phyloP scores from a whole-genome alignment of 2,329 filamentous ascomycete species.

The Exophiala sp. region DNA sequence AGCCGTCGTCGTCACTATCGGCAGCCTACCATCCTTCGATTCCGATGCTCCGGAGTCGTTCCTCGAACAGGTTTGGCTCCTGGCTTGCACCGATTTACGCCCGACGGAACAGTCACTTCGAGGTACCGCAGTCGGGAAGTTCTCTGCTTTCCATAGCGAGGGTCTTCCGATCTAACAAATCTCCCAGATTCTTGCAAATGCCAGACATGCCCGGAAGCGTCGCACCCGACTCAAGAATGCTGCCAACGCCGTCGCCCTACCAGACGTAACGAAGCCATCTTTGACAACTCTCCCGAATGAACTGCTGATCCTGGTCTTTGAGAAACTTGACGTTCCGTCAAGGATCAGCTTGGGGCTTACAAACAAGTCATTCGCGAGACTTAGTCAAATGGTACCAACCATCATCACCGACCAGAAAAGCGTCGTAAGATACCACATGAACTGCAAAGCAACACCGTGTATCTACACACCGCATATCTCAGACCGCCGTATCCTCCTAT shows the following conservation, averaged over 20 bases:
- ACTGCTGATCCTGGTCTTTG: not conserved
- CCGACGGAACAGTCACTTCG: not conserved
- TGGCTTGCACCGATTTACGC: too few species aligned
- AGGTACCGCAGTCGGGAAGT: not conserved
- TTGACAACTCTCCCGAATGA: slow-evolving; percentile 1
- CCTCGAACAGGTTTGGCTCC: too few species aligned
- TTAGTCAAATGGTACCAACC: slow-evolving; percentile 1
- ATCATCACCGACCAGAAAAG: not conserved
- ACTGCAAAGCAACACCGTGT: not conserved
- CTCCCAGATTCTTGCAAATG: not conserved
- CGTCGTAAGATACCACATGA: slow-evolving; percentile 1
- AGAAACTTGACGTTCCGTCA: slow-evolving; percentile 4
- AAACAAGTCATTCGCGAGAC: not conserved
- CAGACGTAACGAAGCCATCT: not conserved
- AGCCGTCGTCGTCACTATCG: not conserved
- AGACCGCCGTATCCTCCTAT: slow-evolving; percentile 85
- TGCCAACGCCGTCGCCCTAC: too few species aligned
- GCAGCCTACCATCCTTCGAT: too few species aligned
- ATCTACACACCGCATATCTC: slow-evolving; percentile 75
- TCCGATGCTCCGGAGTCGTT: not conserved
- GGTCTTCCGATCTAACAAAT: not conserved
- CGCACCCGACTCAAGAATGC: not conserved
- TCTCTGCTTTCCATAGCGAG: not conserved
- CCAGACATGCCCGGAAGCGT: not conserved
- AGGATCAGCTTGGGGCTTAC: not conserved